Evolutionary conservation across 1,284 basidiomycete species (phyloP).

Genomic region (Melanopsichium pennsylvanicum): DNA sequence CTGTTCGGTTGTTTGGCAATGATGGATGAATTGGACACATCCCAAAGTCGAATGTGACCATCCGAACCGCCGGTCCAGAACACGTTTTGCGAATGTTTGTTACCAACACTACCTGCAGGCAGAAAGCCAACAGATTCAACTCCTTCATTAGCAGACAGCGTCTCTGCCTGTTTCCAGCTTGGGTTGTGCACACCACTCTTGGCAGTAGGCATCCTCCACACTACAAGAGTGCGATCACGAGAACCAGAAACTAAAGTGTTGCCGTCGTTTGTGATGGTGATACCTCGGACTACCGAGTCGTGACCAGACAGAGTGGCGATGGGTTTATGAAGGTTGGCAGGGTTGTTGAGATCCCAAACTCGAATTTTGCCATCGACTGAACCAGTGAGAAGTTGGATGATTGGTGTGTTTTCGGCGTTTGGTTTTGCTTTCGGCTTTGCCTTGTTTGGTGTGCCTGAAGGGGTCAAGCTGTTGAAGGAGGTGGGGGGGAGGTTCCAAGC

Average conservation of each 20-base stretch:
- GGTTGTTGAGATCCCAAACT: constrained; percentile 60
- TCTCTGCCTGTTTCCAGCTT: constrained; percentile 54
- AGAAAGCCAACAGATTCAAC: constrained; percentile 59
- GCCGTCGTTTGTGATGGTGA: constrained; percentile 52
- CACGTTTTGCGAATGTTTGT: constrained; percentile 1
- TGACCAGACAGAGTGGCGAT: constrained; percentile 49
- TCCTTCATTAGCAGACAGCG: constrained; percentile 55
- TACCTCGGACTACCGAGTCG: constrained; percentile 60
- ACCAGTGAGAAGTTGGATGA: constrained; percentile 85
- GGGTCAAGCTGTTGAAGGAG: constrained; percentile 11
- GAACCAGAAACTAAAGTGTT: constrained; percentile 48
- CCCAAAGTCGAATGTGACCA: constrained; percentile 56
- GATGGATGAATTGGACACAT: constrained; percentile 30
- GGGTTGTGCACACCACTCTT: neutral
- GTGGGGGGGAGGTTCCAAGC: constrained; percentile 79
- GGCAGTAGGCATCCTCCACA: constrained; percentile 37
- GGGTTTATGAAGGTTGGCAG: constrained; percentile 43
- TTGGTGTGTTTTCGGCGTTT: constrained; percentile 33
- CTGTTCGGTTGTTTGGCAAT: constrained; percentile 22
- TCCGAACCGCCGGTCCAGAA: constrained; percentile 59
- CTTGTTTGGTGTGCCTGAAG: neutral
- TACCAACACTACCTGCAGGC: constrained; percentile 71
- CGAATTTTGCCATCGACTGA: constrained; percentile 71
- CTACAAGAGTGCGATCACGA: constrained; percentile 54
- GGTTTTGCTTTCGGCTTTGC: constrained; percentile 20